A percentile compares a stretch with the other conserved stretches of the same genome.
Conservation (phyloP, 352 stramenopile species). For the Pythium coloratum region DNA sequence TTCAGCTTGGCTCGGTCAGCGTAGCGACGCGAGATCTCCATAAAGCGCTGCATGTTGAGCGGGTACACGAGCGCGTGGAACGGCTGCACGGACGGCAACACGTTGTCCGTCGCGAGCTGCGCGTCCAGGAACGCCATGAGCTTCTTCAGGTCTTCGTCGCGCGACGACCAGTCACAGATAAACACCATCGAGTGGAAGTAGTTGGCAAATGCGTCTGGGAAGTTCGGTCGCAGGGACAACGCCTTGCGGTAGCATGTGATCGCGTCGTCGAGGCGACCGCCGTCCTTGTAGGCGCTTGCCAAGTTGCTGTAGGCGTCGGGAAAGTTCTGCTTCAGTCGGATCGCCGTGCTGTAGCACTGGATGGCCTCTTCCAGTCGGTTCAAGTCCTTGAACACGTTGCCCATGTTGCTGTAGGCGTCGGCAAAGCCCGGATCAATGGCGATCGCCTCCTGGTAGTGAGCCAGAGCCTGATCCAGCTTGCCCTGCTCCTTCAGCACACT, state of each 20-base stretch:
- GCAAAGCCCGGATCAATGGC: slow-evolving; percentile 91
- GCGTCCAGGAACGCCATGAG: slow-evolving; percentile 67
- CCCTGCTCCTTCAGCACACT: slow-evolving; percentile 94
- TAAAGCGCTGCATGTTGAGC: slow-evolving; percentile 71
- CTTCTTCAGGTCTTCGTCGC: slow-evolving; percentile 75
- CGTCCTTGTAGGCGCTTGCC: slow-evolving; percentile 91
- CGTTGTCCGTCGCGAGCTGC: slow-evolving; percentile 52
- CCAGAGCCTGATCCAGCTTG: slow-evolving; percentile 91
- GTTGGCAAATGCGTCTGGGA: slow-evolving; percentile 92
- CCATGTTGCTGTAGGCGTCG: slow-evolving; percentile 94
- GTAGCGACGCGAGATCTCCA: slow-evolving; percentile 76
- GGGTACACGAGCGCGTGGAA: slow-evolving; percentile 94
- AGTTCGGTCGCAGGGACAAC: slow-evolving; percentile 87
- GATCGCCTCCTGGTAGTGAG: slow-evolving; percentile 94
- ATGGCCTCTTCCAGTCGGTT: slow-evolving; percentile 87
- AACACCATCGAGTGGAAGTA: slow-evolving; percentile 92
- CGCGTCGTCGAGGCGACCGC: slow-evolving; percentile 85
- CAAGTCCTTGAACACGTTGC: slow-evolving; percentile 93
- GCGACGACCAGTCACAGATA: slow-evolving; percentile 91
- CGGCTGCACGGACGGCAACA: slow-evolving; percentile 89
- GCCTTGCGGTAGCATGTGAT: slow-evolving; percentile 94
- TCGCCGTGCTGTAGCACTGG: slow-evolving; percentile 88
- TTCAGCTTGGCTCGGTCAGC: slow-evolving; percentile 87
- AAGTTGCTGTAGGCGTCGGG: slow-evolving; percentile 92
- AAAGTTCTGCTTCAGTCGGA: slow-evolving; percentile 89